Base-by-base conservation (phyloP, 2,329 filamentous ascomycete genomes). In the Talaromyces verruculosus region DNA sequence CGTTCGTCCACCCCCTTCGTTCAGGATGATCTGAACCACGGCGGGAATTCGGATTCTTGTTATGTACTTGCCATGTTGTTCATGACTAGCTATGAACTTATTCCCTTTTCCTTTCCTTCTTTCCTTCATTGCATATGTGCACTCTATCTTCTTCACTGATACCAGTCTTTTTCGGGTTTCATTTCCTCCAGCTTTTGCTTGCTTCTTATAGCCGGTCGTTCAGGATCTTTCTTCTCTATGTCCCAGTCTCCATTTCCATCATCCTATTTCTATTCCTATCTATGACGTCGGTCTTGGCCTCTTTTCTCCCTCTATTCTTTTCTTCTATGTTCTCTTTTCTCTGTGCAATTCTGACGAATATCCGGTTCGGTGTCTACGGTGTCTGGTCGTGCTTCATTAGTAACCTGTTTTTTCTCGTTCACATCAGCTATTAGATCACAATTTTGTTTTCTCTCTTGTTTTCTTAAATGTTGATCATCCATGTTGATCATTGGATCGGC, bases 381-480 rank as follows among this genome's bases (percentile, higher is more conserved):
- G n/a, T 57, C 5, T 57, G 53, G 33, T 37, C n/a, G n/a, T 57
- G n/a, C 13, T 39, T 57, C 33, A 37, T 57, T 37, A 33, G 30
- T 37, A 37, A 22, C 25, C 19, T 22, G 33, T 37, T 57, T 1
- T 22, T 57, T 22, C 33, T 22, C 33, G 1, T 15, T 37, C 33
- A 57, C 37, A n/a, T 39, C 53, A 57, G 53, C 33, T 55, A 37
- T 57, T 57, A 57, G 53, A 57, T 37, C 33, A 57, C 53, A 35
- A 19, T 55, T 10, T n/a, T 30, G 22, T 37, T 37, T 8, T 57
- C n/a, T 57, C 19, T 17, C n/a, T 37, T 35, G 11, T 57, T 39
- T 19, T 25, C 30, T 22, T 17, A 17, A 33, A 55, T 19, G 30
- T 19, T 55, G 30, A 57, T 37, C 28, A 22, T 7, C 33, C 33